phyloP scores from a whole-genome alignment of 768 basidiomycete genomes.

The Kondoa malvinella region DNA sequence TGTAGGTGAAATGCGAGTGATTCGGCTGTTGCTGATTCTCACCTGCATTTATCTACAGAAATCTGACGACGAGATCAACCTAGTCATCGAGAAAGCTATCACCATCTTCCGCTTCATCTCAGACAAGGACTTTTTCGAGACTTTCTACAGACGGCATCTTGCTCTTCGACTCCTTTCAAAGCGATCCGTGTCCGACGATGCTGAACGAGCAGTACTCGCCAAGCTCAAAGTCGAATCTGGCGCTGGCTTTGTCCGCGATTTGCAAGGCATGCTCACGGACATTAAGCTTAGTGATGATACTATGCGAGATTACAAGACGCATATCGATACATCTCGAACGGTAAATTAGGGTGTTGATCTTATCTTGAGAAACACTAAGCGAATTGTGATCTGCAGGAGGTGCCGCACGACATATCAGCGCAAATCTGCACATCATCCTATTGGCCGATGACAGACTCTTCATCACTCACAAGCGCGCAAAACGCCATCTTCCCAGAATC shows the following conservation, averaged over 20 bases:
- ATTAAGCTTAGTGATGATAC: constrained; percentile 76
- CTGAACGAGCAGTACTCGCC: constrained; percentile 89
- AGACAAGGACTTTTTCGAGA: constrained; percentile 94
- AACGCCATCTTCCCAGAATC: constrained; percentile 43
- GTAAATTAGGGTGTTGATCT: constrained; percentile 42
- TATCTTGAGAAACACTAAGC: neutral
- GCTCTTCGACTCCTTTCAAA: constrained; percentile 73
- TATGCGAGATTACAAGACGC: constrained; percentile 53
- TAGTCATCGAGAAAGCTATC: constrained; percentile 83
- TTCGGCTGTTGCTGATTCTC: neutral
- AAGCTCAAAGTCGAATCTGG: constrained; percentile 95
- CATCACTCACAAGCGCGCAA: constrained; percentile 35
- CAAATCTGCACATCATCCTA: constrained; percentile 91
- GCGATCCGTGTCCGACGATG: constrained; percentile 88
- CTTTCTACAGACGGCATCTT: constrained; percentile 91
- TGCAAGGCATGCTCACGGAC: constrained; percentile 98
- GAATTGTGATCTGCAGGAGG: constrained; percentile 38
- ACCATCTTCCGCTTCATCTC: constrained; percentile 81
- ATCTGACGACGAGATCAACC: constrained; percentile 81
- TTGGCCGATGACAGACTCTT: constrained; percentile 74
- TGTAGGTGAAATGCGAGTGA: constrained; percentile 39
- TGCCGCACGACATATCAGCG: constrained; percentile 63
- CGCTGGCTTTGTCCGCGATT: constrained; percentile 87
- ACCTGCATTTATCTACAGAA: constrained; percentile 43
- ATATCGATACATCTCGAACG: constrained; percentile 39